Evolutionary conservation across 2,329 filamentous ascomycete species (phyloP), one percentile per base, ranked within the genome.

Genomic region (Diaporthe citri): DNA sequence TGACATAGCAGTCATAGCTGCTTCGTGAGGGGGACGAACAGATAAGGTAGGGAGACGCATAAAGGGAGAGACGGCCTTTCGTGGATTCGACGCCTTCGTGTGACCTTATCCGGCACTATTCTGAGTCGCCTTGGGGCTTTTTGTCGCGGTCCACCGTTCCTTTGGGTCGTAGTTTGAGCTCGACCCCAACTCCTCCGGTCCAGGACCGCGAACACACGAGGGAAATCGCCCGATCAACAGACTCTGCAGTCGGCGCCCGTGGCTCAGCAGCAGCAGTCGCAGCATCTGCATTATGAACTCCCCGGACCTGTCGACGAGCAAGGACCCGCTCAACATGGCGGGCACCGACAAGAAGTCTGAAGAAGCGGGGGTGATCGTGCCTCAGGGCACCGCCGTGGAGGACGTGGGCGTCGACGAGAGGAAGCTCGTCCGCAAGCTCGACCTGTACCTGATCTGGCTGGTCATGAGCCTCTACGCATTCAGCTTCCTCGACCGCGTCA

Each of bases 401-500:
- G 71, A 46, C 25, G 46, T 34, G 20, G 48, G 71, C 57, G 69
- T 66, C 74, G 81, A 84, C n/a, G 87, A 94, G 83, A 86, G 85
- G 78, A 88, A 86, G 77, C 85, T 94, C 31, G 85, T 94, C 57
- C 86, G 90, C 73, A 94, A 93, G 82, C 83, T 94, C 43, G 93
- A 94, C 81, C 76, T 86, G 20, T 87, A 89, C 79, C 87, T 94
- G 36, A 87, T 94, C 20, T 93, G 93, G 3, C 85, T 94, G 28
- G 86, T 94, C 10, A 93, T 93, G 90, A 82, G 90, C 9, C 83
- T 94, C 22, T 96, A 96, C 81, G 87, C 95, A 20, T 91, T 95
- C 78, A 93, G 91, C 78, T 96, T 95, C 81, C 84, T 96, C 12
- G 94, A 95, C 80, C 87, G 88, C 82, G 92, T 94, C 71, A 95